Percentiles rank a stretch among this genome's conserved stretches.
phyloP scores from a whole-genome alignment of 2,329 filamentous ascomycete species.

The Pyrenochaeta sp. region DNA sequence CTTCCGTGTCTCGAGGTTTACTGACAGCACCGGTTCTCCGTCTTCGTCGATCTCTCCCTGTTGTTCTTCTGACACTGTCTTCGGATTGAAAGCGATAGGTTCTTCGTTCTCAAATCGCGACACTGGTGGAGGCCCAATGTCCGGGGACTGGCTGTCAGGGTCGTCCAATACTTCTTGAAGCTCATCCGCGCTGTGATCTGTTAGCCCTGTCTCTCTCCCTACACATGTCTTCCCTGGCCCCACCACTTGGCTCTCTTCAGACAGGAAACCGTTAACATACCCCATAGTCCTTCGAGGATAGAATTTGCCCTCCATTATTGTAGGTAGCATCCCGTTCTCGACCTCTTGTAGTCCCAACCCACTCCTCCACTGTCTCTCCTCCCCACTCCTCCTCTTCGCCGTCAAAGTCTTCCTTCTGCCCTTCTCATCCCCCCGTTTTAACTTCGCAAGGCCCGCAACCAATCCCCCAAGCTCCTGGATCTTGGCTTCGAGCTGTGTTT shows the following conservation, averaged over 20 bases:
- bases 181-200: slow-evolving; percentile 62
- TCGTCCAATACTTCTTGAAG: slow-evolving; percentile 64
- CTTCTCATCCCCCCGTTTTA: slow-evolving; percentile 33
- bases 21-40: slow-evolving; percentile 50
- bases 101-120: slow-evolving; percentile 62
- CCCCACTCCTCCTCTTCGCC: slow-evolving; percentile 58
- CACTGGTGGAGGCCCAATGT: slow-evolving; percentile 68
- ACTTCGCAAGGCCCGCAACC: slow-evolving; percentile 68
- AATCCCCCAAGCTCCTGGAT: slow-evolving; percentile 74
- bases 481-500: slow-evolving; percentile 74
- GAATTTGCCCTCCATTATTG: slow-evolving; percentile 74
- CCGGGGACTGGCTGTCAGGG: slow-evolving; percentile 68
- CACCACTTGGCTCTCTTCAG: background rate
- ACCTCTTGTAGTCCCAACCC: slow-evolving; percentile 51
- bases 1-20: slow-evolving; percentile 62
- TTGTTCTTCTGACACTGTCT: slow-evolving; percentile 29
- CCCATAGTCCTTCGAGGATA: slow-evolving; percentile 74
- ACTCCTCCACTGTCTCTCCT: slow-evolving; percentile 65
- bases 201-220: slow-evolving; percentile 23
- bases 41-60: slow-evolving; percentile 45
- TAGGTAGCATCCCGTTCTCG: slow-evolving; percentile 67
- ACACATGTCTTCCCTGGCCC: background rate
- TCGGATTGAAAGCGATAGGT: slow-evolving; percentile 55
- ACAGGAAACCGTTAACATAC: slow-evolving; percentile 57
- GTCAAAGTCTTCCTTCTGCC: slow-evolving; percentile 59